Evolutionary conservation across 345 rosid genomes (phyloP), one percentile per base, ranked within the genome.

Genomic region (Geranium brycei): DNA sequence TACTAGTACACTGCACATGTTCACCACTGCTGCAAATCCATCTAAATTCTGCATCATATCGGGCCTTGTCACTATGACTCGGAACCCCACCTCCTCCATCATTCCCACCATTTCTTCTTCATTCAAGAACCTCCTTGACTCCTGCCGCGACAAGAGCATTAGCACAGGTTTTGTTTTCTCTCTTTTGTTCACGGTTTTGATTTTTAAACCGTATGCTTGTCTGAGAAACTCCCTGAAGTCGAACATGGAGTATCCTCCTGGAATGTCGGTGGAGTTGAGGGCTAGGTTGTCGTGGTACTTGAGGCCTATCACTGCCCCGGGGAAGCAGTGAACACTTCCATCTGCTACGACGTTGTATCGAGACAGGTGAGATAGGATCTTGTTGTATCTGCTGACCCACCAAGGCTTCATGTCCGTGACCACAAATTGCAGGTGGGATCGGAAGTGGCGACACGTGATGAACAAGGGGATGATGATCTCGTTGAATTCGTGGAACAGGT

Each of bases 281-380:
- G 69, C 69, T 40, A 66, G 8, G 17, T 66, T 38, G 18, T 47
- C 69, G 62, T 66, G 62, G 62, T 66, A 66, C 63, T n/a, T 58
- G n/a, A 66, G 69, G 3, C 69, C 69, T 59, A 58, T 38, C 14
- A 66, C 69, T 12, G 6, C 69, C 1, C 57, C 69, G 0, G 69
- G 69, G 40, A 66, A 66, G 62, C 69, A 66, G 51, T 59, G 69
- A 38, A 40, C 62, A 23, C 63, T 13, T 7, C 63, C 63, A 3
- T 14, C 57, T 4, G 38, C 19, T 3, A 15, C 56, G 18, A n/a
- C 69, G 4, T 38, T 32, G 57, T 31, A 66, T 57, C 59, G 3
- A 16, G 69, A 59, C 62, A 66, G 7, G 14, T n/a, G 63, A 38
- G 60, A 31, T 28, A 66, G 23, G 28, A 58, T 8, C n/a, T 30